Evolutionary conservation across 768 basidiomycete species (phyloP), one percentile per base, ranked within the genome.

Genomic region (Lactifluus hygrophoroides): DNA sequence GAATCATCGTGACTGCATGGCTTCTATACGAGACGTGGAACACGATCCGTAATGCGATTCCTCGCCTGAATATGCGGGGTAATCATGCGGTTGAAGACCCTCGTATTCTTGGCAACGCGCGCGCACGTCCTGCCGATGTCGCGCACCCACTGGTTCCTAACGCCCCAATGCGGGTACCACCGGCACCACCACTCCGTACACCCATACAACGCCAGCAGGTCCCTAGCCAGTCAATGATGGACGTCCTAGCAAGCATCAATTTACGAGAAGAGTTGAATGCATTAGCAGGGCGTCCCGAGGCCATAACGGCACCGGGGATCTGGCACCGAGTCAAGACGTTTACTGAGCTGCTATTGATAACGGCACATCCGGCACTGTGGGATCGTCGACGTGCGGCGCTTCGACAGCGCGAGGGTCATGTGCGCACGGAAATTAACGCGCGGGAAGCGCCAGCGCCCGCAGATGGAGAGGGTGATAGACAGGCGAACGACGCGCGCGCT

Each of bases 11-110:
- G 23, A 46, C 57, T 13, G 57, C 37, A 8, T 64, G 64, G 64
- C 49, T 64, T 30, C 46, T 64, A 1, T 64, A 63, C 16, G 61
- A 64, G 54, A 59, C 62, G n/a, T 64, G 64, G 64, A 63, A 63
- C 27, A 60, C 61, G 32, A 63, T 64, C 51, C 61, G 62, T 8
- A 63, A 56, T 28, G 64, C 57, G 8, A 59, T 64, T n/a, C 56
- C 56, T 16, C 57, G 47, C 7, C 48, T 37, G 4, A 46, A 30
- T 17, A 19, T n/a, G 28, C 63, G 56, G 10, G 58, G 45, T n/a
- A 37, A 54, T 37, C 62, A 32, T 38, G 35, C n/a, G 9, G 50
- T 35, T 4, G 53, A 46, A 50, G 45, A 53, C 16, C 28, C 45
- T 19, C 51, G 51, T 30, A 30, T 53, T 19, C 35, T 47, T 16